These are phyloP conservation scores for Trichophyton equinum DNA, from an alignment of 2,329 filamentous ascomycete genomes.

Conservation along the genomic window DNA sequence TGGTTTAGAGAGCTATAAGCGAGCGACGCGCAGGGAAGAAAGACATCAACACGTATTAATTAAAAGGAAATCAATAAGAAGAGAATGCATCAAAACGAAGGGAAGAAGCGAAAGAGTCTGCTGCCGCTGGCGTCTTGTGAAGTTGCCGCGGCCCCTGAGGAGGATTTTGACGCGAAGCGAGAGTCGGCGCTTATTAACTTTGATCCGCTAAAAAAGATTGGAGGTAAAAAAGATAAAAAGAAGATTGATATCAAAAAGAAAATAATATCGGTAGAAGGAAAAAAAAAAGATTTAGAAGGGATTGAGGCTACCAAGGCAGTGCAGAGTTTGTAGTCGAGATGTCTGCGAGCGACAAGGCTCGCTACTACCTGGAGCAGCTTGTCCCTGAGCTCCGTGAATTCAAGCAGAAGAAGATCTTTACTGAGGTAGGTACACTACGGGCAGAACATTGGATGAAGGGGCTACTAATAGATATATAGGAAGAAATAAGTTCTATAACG, in stretches of 20 bases:
- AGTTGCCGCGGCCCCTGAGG: not conserved
- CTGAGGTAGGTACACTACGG: conserved; percentile 42
- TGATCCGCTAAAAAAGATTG: not conserved
- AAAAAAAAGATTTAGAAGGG: not conserved
- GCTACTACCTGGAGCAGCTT: conserved; percentile 84
- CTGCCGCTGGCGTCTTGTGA: not conserved
- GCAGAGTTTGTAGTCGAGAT: conserved; percentile 43
- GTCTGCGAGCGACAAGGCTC: conserved; percentile 79
- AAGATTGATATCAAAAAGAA: not conserved
- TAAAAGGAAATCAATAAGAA: conserved; percentile 17
- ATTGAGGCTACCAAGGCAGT: conserved; percentile 25
- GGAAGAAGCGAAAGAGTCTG: conserved; percentile 1
- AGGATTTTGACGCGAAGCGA: not conserved
- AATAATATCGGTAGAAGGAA: not conserved
- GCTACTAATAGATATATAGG: conserved; percentile 35
- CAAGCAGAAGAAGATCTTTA: conserved; percentile 84
- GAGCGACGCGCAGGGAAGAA: conserved; percentile 16
- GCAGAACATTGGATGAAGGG: not conserved
- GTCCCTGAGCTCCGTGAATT: conserved; percentile 88
- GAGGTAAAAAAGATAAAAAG: not conserved
- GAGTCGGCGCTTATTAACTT: not conserved
- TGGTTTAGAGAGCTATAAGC: conserved; percentile 16
- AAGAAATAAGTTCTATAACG: conserved; percentile 81
- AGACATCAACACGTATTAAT: conserved; percentile 13
- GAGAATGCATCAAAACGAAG: conserved; percentile 9